These are phyloP conservation scores for Hirschfeldia incana DNA, from an alignment of 345 rosid species.

Conservation along the genomic window DNA sequence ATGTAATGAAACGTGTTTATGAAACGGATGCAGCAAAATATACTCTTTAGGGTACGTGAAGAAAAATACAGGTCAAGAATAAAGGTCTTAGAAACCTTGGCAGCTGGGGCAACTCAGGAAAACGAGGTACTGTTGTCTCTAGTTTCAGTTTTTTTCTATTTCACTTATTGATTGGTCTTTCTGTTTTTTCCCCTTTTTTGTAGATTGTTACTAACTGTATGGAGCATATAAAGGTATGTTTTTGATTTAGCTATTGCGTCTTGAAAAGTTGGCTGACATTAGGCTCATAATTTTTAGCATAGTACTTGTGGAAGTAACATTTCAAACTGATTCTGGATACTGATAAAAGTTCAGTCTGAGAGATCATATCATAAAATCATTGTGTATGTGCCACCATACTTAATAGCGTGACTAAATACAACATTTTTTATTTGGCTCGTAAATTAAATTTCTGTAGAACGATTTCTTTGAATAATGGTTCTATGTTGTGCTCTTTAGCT, in stretches of 20 bases:
- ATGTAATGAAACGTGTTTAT: slow-evolving; percentile 29
- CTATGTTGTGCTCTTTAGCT: slow-evolving; percentile 46
- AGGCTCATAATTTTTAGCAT: not conserved
- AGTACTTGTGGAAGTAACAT: not conserved
- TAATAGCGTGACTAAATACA: not conserved
- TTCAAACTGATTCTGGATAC: not conserved
- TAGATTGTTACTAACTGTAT: slow-evolving; percentile 52
- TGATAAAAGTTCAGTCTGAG: slow-evolving; percentile 12
- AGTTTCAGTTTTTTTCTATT: not conserved
- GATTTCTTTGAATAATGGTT: not conserved
- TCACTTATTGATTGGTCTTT: slow-evolving; percentile 21
- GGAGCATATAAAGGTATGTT: slow-evolving; percentile 51
- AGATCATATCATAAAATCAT: not conserved
- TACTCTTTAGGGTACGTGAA: slow-evolving; percentile 58
- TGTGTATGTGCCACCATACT: not conserved
- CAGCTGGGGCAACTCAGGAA: slow-evolving; percentile 70
- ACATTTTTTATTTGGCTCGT: slow-evolving; percentile 9
- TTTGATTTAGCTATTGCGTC: slow-evolving; percentile 8
- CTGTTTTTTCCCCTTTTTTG: not conserved
- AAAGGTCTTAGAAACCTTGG: slow-evolving; percentile 75
- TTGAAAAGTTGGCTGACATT: slow-evolving; percentile 2
- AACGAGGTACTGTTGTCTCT: slow-evolving; percentile 57
- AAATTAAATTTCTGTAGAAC: not conserved
- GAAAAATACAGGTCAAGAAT: slow-evolving; percentile 77
- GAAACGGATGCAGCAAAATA: slow-evolving; percentile 67